These are phyloP conservation scores for Darksidea phi DNA, from an alignment of 495 filamentous ascomycete genomes.

Conservation along the genomic window DNA sequence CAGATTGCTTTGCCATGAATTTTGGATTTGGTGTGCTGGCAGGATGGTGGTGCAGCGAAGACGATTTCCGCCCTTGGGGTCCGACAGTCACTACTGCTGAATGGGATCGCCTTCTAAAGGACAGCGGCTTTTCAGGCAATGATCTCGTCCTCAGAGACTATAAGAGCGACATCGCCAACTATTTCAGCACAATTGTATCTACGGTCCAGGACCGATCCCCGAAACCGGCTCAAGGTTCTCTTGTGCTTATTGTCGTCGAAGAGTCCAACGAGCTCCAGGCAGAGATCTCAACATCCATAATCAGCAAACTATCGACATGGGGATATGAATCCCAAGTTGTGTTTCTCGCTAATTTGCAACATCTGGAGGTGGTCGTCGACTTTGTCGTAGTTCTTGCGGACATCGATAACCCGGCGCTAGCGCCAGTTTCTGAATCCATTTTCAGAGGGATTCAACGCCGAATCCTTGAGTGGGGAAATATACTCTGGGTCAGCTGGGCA, in stretches of 20 bases:
- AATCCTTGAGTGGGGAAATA: background rate
- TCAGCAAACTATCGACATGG: background rate
- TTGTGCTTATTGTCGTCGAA: background rate
- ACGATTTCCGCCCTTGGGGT: background rate
- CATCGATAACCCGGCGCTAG: background rate
- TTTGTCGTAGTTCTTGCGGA: background rate
- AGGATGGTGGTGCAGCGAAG: conserved; percentile 16
- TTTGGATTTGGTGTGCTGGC: conserved; percentile 13
- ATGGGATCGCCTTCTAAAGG: background rate
- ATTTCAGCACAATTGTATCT: background rate
- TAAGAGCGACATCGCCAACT: background rate
- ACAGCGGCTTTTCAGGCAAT: conserved; percentile 1
- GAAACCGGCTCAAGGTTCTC: background rate
- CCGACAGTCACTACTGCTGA: background rate
- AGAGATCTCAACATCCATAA: background rate
- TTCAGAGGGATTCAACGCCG: background rate
- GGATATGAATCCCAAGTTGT: background rate
- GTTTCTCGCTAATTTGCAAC: background rate
- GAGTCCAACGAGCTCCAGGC: background rate
- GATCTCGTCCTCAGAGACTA: conserved; percentile 1
- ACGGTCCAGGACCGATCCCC: background rate
- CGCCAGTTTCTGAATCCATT: background rate
- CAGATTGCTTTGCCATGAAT: background rate
- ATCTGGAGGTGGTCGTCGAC: background rate
- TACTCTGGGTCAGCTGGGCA: too few relatives aligned